Percentiles rank a stretch among this genome's conserved stretches.
Evolutionary conservation across 179 eudicot genomes (phyloP).

Genomic region (Beta lomatogona): DNA sequence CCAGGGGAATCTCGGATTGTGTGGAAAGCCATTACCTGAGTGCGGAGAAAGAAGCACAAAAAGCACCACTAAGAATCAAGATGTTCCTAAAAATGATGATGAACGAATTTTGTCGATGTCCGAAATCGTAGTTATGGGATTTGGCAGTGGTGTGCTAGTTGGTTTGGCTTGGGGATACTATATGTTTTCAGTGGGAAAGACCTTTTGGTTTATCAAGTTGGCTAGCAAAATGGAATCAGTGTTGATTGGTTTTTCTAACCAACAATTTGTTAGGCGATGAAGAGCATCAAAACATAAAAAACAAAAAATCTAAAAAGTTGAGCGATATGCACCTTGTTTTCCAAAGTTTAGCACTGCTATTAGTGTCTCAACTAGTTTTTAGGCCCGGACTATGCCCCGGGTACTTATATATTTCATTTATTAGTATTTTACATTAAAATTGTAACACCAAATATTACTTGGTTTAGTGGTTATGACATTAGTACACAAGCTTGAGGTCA

Average conservation of each 20-base stretch:
- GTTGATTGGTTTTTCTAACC: background rate
- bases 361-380: background rate
- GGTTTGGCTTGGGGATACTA: slow-evolving; percentile 30
- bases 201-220: slow-evolving; percentile 22
- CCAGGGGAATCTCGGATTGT: no score
- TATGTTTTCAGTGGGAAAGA: slow-evolving; percentile 24
- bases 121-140: slow-evolving; percentile 26
- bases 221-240: background rate
- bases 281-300: background rate
- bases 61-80: no score
- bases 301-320: background rate
- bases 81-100: background rate
- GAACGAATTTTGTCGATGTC: background rate
- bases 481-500: no score
- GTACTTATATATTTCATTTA: no score
- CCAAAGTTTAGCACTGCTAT: background rate
- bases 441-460: no score
- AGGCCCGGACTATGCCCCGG: no score
- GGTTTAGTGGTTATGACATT: no score
- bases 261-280: background rate
- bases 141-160: slow-evolving; percentile 26
- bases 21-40: no score
- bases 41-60: no score
- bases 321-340: no score
- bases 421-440: no score